A percentile compares a stretch with the other conserved stretches of the same genome.
Conservation (phyloP, 2,329 filamentous ascomycete genomes). For the Verticillium nonalfalfae region DNA sequence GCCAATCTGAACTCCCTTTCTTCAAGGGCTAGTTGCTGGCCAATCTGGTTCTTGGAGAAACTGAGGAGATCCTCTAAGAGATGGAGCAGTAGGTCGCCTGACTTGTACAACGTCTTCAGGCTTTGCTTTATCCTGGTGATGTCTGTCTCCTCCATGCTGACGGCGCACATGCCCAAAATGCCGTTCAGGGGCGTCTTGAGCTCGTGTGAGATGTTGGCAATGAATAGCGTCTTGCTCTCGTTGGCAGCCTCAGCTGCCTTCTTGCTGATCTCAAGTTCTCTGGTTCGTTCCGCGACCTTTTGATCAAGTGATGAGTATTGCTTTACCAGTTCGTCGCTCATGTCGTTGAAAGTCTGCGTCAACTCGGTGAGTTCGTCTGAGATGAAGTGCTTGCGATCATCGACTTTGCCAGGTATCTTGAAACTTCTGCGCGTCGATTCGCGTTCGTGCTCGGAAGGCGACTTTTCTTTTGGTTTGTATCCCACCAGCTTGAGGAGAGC, state of each 20-base stretch:
- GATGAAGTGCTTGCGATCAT: constrained; percentile 65
- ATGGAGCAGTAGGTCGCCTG: constrained; percentile 73
- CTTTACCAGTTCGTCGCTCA: constrained; percentile 83
- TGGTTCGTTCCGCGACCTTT: constrained; percentile 75
- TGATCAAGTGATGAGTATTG: constrained; percentile 83
- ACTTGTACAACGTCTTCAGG: constrained; percentile 83
- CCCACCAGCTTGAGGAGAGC: constrained; percentile 10
- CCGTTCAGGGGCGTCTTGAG: constrained; percentile 93
- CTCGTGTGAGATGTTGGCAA: constrained; percentile 86
- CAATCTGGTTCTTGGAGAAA: constrained; percentile 93
- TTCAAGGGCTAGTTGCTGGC: constrained; percentile 74
- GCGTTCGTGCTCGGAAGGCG: constrained; percentile 23
- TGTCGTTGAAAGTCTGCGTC: constrained; percentile 82
- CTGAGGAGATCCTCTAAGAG: constrained; percentile 84
- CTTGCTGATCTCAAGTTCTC: constrained; percentile 82
- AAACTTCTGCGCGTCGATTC: constrained; percentile 52
- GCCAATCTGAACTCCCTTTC: constrained; percentile 78
- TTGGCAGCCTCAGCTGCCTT: constrained; percentile 92
- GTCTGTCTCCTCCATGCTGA: constrained; percentile 89
- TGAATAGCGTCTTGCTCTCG: constrained; percentile 94
- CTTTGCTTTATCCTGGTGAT: constrained; percentile 72
- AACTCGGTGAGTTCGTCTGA: constrained; percentile 83
- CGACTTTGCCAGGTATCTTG: constrained; percentile 79
- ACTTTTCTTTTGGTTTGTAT: constrained; percentile 14
- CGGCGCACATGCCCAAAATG: constrained; percentile 88